A percentile compares a stretch with the other conserved stretches of the same genome.
Evolutionary conservation across 352 stramenopile genomes (phyloP).

Genomic region (Aphanomyces cochlioides): DNA sequence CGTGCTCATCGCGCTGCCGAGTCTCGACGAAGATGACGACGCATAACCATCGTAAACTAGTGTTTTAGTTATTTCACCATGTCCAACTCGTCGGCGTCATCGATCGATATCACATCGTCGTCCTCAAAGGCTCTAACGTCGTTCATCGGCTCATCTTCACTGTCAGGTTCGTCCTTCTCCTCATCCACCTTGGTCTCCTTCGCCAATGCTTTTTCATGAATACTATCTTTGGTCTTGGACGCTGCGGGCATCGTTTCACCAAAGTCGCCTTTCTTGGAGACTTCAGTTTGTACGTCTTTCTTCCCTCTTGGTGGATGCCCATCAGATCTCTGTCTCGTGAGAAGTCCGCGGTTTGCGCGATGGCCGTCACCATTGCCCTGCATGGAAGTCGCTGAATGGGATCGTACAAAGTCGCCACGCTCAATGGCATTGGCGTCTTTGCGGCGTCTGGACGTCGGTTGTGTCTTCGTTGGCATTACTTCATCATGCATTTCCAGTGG

Average conservation of each 20-base stretch:
- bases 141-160: background rate
- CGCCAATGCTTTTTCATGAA: background rate
- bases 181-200: background rate
- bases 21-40: conserved; percentile 39
- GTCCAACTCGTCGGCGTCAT: background rate
- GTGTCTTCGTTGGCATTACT: background rate
- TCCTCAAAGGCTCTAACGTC: background rate
- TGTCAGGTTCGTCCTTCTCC: background rate
- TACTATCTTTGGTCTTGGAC: no score
- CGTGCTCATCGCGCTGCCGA: conserved; percentile 82
- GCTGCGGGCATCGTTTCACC: no score
- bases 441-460: background rate
- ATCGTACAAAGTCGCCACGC: background rate
- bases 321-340: no score
- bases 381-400: background rate
- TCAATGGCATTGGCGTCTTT: conserved; percentile 20
- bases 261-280: no score
- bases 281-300: no score
- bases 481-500: no score
- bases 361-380: no score
- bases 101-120: background rate
- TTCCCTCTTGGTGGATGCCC: no score
- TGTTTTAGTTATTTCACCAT: background rate
- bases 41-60: background rate
- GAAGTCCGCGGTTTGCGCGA: no score